Conservation (phyloP, 306 rosid species). For the Ormosia emarginata region DNA sequence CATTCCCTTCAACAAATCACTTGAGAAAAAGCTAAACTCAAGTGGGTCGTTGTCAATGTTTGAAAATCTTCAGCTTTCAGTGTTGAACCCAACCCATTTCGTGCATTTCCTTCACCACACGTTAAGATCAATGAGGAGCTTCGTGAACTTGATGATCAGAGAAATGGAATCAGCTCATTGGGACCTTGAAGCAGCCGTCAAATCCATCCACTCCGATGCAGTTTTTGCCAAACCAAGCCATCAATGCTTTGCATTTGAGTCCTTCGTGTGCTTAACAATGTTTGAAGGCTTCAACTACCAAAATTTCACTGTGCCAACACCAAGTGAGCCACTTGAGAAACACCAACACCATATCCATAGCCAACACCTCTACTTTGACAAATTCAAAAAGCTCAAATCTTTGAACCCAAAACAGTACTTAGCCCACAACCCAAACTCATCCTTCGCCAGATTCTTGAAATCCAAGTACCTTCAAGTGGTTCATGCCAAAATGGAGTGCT, state of each 20-base stretch:
- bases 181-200: slow-evolving; percentile 73
- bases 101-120: slow-evolving; percentile 54
- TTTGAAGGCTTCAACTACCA: slow-evolving; percentile 64
- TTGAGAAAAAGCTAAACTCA: slow-evolving; percentile 57
- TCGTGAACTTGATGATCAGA: slow-evolving; percentile 56
- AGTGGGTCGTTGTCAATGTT: slow-evolving; percentile 67
- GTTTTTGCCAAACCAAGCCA: slow-evolving; percentile 41
- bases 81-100: slow-evolving; percentile 52
- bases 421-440: slow-evolving; percentile 51
- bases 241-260: slow-evolving; percentile 52
- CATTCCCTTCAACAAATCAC: slow-evolving; percentile 34
- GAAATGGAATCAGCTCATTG: slow-evolving; percentile 89
- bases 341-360: neutral
- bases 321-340: slow-evolving; percentile 24
- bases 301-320: slow-evolving; percentile 25
- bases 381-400: slow-evolving; percentile 56
- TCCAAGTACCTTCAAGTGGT: slow-evolving; percentile 67
- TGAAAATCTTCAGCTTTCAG: slow-evolving; percentile 40
- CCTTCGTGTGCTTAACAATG: slow-evolving; percentile 54
- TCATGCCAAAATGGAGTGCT: slow-evolving; percentile 94
- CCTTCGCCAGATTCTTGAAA: slow-evolving; percentile 51
- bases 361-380: slow-evolving; percentile 44
- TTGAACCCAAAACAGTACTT: slow-evolving; percentile 41
- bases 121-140: slow-evolving; percentile 44
- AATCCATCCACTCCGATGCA: slow-evolving; percentile 52